Percentiles rank a stretch among this genome's conserved stretches.
These are phyloP conservation scores for Polytrichum formosum DNA, from an alignment of 225 moss, liverwort and hornwort genomes.

Conservation along the genomic window DNA sequence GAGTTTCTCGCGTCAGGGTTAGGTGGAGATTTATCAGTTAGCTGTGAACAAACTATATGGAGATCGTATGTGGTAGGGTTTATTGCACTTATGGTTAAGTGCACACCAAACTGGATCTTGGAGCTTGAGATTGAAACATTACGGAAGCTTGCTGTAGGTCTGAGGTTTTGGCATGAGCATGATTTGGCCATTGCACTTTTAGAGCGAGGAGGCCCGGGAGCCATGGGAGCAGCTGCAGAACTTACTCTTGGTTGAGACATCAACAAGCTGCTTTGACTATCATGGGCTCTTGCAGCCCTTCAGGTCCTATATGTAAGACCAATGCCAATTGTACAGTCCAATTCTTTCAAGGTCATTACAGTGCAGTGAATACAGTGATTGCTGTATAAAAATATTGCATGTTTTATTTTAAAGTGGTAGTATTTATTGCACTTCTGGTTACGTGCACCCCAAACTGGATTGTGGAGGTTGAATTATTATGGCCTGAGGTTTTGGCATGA, in stretches of 20 bases:
- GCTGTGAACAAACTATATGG: conserved; percentile 73
- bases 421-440: conserved; percentile 72
- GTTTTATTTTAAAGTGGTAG: conserved; percentile 40
- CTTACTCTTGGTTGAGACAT: conserved; percentile 41
- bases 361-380: neutral
- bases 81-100: conserved; percentile 76
- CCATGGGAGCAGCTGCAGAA: conserved; percentile 77
- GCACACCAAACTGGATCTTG: conserved; percentile 77
- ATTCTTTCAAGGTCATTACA: neutral
- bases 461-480: conserved; percentile 55
- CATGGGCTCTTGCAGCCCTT: neutral
- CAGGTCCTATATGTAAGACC: no score
- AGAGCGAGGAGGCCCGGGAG: conserved; percentile 65
- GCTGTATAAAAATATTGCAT: no score
- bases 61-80: conserved; percentile 82
- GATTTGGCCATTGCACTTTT: conserved; percentile 85
- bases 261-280: neutral
- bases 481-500: conserved; percentile 75
- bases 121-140: conserved; percentile 76
- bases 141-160: conserved; percentile 61
- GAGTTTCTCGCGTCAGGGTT: conserved; percentile 77
- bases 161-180: conserved; percentile 93
- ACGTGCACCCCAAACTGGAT: conserved; percentile 86
- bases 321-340: neutral
- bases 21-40: conserved; percentile 60